Percentiles rank a stretch among this genome's conserved stretches.
Conservation (phyloP, 2,329 filamentous ascomycete species). For the Talaromyces rugulosus region DNA sequence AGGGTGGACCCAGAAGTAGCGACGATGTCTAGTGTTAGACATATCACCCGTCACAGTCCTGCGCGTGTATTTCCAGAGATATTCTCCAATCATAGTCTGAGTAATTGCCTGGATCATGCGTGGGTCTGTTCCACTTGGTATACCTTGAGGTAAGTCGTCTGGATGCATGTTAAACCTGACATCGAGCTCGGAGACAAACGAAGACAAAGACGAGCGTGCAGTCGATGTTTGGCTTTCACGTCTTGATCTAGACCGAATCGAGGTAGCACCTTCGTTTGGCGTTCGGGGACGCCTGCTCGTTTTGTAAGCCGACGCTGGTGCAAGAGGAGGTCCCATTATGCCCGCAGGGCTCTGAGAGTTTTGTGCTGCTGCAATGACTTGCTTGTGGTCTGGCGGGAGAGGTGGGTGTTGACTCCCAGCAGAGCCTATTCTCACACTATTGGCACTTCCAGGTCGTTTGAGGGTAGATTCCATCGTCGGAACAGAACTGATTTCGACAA, state of each 20-base stretch:
- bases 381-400: slow-evolving; percentile 74
- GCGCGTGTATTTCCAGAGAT: slow-evolving; percentile 97
- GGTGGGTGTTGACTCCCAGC: slow-evolving; percentile 57
- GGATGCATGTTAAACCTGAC: slow-evolving; percentile 75
- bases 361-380: slow-evolving; percentile 75
- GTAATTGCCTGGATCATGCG: slow-evolving; percentile 99
- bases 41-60: slow-evolving; percentile 85
- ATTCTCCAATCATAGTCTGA: slow-evolving; percentile 99
- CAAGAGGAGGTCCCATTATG: slow-evolving; percentile 77
- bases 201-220: slow-evolving; percentile 83
- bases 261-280: slow-evolving; percentile 7
- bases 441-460: slow-evolving; percentile 66
- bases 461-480: slow-evolving; percentile 29
- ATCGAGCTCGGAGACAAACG: slow-evolving; percentile 91
- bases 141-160: slow-evolving; percentile 52
- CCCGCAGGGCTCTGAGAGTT: slow-evolving; percentile 37
- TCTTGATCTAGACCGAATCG: slow-evolving; percentile 14
- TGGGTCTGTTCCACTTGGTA: slow-evolving; percentile 75
- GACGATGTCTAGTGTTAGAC: slow-evolving; percentile 82
- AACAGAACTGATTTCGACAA: slow-evolving; percentile 28
- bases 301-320: slow-evolving; percentile 72
- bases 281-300: slow-evolving; percentile 43
- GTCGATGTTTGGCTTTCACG: slow-evolving; percentile 43
- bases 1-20: slow-evolving; percentile 99
- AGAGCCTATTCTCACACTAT: slow-evolving; percentile 56